Percentiles rank a stretch among this genome's conserved stretches.
phyloP scores from a whole-genome alignment of 2,329 filamentous ascomycete species.

The Aaosphaeria pasadenensis region DNA sequence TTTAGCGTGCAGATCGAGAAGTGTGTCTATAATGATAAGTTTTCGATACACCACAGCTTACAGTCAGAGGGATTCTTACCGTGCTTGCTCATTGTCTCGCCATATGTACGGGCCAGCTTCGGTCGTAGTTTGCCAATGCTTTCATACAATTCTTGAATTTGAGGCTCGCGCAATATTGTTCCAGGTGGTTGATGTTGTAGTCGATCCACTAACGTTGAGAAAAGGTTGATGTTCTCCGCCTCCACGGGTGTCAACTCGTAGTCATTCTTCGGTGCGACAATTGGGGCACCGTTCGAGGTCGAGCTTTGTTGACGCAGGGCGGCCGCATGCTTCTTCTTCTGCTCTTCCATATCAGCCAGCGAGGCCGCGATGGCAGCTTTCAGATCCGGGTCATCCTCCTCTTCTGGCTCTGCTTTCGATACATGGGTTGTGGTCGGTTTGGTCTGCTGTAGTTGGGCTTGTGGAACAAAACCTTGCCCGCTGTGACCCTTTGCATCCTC shows the following conservation, averaged over 20 bases:
- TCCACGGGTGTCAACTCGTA: slow-evolving; percentile 93
- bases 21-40: slow-evolving; percentile 64
- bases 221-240: slow-evolving; percentile 96
- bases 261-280: slow-evolving; percentile 76
- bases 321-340: slow-evolving; percentile 86
- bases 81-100: slow-evolving; percentile 99
- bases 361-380: slow-evolving; percentile 95
- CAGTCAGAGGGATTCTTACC: slow-evolving; percentile 52
- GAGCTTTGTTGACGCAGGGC: slow-evolving; percentile 76
- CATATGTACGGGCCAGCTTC: slow-evolving; percentile 91
- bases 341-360: slow-evolving; percentile 93
- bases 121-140: slow-evolving; percentile 91
- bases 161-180: slow-evolving; percentile 92
- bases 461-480: slow-evolving; percentile 68
- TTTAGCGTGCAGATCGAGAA: slow-evolving; percentile 92
- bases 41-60: not conserved
- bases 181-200: slow-evolving; percentile 93
- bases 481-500: slow-evolving; percentile 82
- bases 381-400: slow-evolving; percentile 89
- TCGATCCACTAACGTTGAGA: slow-evolving; percentile 88
- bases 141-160: slow-evolving; percentile 97
- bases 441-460: slow-evolving; percentile 44
- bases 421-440: slow-evolving; percentile 32
- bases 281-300: slow-evolving; percentile 47
- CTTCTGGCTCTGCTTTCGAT: slow-evolving; percentile 45